phyloP scores from a whole-genome alignment of 176 grass and related monocot species.

The Poa pratensis region DNA sequence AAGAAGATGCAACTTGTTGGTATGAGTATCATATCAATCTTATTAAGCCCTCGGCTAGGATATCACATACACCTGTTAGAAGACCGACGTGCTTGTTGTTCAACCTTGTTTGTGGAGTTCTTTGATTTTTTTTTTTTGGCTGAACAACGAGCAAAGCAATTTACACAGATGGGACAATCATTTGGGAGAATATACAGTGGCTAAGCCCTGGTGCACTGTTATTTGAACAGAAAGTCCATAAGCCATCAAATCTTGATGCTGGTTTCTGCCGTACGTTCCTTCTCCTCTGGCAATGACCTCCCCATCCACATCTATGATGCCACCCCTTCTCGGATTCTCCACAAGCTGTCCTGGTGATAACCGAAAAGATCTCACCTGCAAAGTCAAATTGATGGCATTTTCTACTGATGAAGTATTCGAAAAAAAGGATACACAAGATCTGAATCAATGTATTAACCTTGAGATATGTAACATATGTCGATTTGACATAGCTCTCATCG shows the following conservation, averaged over 20 bases:
- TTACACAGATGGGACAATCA: neutral
- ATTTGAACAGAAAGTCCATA: slow-evolving; percentile 69
- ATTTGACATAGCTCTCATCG: slow-evolving; percentile 80
- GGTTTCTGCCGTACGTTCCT: neutral
- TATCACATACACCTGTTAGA: too few relatives aligned
- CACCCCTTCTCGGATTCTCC: slow-evolving; percentile 47
- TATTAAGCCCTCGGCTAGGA: too few relatives aligned
- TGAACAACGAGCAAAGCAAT: slow-evolving; percentile 17
- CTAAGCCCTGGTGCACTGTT: slow-evolving; percentile 67
- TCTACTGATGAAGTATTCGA: too few relatives aligned
- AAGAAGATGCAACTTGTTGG: too few relatives aligned
- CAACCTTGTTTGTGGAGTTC: neutral
- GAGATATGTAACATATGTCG: slow-evolving; percentile 67
- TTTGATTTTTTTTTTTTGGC: neutral
- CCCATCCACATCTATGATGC: slow-evolving; percentile 87
- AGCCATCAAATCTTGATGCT: slow-evolving; percentile 56
- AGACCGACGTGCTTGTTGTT: too few relatives aligned
- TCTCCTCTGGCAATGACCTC: slow-evolving; percentile 83
- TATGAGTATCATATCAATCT: too few relatives aligned
- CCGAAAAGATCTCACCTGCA: slow-evolving; percentile 63
- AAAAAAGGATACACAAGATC: neutral
- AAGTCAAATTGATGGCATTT: neutral
- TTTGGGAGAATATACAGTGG: slow-evolving; percentile 58
- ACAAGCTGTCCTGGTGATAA: slow-evolving; percentile 58
- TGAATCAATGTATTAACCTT: slow-evolving; percentile 47